phyloP scores from a whole-genome alignment of 2,329 filamentous ascomycete genomes.

The Fusarium ramigenum region DNA sequence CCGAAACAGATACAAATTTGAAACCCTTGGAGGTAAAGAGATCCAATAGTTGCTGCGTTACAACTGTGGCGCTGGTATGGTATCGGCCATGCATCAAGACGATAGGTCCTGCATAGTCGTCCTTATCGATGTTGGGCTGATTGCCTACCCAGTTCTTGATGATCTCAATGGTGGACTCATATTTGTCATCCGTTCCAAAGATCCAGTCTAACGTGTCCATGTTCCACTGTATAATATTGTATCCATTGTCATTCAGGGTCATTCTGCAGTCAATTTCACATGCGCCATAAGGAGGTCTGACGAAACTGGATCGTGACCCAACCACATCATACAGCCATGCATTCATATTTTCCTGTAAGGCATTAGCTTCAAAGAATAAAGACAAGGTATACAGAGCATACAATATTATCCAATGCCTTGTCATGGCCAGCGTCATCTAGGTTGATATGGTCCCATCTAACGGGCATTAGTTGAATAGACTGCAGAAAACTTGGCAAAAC shows the following conservation, averaged over 20 bases:
- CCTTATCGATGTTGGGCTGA: neutral
- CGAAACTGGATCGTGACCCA: neutral
- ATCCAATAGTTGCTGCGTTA: neutral
- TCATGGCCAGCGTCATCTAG: neutral
- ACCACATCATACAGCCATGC: neutral
- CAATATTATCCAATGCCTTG: neutral
- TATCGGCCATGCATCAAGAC: neutral
- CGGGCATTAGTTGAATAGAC: accelerated
- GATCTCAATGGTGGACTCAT: neutral
- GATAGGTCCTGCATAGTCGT: neutral
- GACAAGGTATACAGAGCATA: neutral
- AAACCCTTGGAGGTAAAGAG: neutral
- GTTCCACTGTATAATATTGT: neutral
- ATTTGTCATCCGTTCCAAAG: neutral
- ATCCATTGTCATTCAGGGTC: neutral
- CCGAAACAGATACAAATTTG: neutral
- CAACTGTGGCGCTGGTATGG: neutral
- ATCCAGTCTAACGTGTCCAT: neutral
- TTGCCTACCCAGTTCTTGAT: neutral
- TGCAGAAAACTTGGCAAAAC: accelerated
- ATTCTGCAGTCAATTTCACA: neutral
- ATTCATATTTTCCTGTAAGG: neutral
- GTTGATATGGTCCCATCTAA: neutral
- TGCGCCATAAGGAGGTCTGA: neutral
- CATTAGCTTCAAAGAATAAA: accelerated